These are phyloP conservation scores for Ascosphaera aggregata DNA, from an alignment of 2,329 filamentous ascomycete genomes.

Conservation along the genomic window DNA sequence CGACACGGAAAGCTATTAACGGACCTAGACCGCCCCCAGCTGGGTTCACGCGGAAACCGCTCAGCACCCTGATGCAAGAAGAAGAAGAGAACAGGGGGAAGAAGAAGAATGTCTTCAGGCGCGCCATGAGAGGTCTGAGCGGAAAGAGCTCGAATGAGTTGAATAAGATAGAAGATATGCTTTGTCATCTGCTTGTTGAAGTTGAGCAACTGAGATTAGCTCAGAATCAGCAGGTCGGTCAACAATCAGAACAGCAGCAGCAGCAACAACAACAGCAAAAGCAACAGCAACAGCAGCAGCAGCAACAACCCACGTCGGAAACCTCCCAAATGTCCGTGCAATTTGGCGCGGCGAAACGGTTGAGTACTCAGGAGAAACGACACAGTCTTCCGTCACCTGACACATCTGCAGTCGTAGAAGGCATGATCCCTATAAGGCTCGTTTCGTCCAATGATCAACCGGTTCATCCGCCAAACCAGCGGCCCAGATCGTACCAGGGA, in stretches of 20 bases:
- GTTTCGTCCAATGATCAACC: not conserved
- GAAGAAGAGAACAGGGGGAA: conserved; percentile 44
- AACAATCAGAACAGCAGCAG: conserved; percentile 10
- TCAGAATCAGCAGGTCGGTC: conserved; percentile 15
- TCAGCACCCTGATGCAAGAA: conserved; percentile 23
- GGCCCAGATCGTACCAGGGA: not conserved
- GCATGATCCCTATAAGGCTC: not conserved
- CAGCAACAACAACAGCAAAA: conserved; percentile 20
- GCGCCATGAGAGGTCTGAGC: conserved; percentile 77
- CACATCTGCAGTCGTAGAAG: not conserved
- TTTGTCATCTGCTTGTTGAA: conserved; percentile 76
- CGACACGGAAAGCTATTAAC: conserved; percentile 59
- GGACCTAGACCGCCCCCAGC: conserved; percentile 67
- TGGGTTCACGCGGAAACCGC: conserved; percentile 34
- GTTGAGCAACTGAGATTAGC: conserved; percentile 57
- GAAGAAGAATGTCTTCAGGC: conserved; percentile 80
- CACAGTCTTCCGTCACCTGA: not conserved
- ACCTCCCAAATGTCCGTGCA: conserved; percentile 45
- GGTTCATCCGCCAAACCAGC: not conserved
- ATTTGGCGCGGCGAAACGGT: conserved; percentile 13
- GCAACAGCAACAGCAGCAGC: conserved; percentile 52
- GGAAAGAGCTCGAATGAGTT: conserved; percentile 75
- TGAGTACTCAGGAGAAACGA: not conserved
- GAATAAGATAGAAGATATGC: conserved; percentile 70
- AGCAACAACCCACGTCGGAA: conserved; percentile 58